A percentile compares a stretch with the other conserved stretches of the same genome.
These are phyloP conservation scores for Venturia aucupariae DNA, from an alignment of 2,329 filamentous ascomycete genomes.

Conservation along the genomic window DNA sequence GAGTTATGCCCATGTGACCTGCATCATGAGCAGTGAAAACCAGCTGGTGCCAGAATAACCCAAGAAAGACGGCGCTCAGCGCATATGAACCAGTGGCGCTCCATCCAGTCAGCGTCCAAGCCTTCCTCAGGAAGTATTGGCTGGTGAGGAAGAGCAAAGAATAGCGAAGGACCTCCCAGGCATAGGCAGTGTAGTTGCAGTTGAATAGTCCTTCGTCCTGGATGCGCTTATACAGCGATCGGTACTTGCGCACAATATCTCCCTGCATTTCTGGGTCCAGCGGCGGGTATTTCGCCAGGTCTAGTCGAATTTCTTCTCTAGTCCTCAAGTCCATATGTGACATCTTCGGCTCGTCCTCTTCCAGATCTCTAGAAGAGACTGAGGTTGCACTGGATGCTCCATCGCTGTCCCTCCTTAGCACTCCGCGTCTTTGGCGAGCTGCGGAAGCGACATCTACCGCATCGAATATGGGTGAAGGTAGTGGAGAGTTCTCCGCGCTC, in stretches of 20 bases:
- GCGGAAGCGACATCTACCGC: conserved; percentile 32
- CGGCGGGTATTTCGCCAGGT: conserved; percentile 71
- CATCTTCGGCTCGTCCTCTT: conserved; percentile 36
- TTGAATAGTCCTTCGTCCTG: conserved; percentile 67
- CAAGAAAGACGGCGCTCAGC: conserved; percentile 66
- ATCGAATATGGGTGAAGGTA: conserved; percentile 52
- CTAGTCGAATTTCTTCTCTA: conserved; percentile 63
- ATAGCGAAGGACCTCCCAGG: conserved; percentile 66
- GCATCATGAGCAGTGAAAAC: conserved; percentile 93
- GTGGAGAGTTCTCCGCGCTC: conserved; percentile 45
- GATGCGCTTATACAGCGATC: conserved; percentile 63
- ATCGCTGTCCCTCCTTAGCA: neutral
- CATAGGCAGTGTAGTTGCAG: conserved; percentile 76
- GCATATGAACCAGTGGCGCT: conserved; percentile 31
- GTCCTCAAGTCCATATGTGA: conserved; percentile 66
- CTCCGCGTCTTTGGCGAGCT: conserved; percentile 3
- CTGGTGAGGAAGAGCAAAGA: conserved; percentile 49
- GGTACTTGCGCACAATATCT: conserved; percentile 70
- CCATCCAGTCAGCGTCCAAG: conserved; percentile 8
- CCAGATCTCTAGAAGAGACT: conserved; percentile 39
- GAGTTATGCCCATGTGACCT: conserved; percentile 95
- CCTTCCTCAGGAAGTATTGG: conserved; percentile 39
- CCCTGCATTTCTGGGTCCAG: conserved; percentile 66
- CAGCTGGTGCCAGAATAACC: conserved; percentile 86
- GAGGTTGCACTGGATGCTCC: conserved; percentile 10